phyloP scores from a whole-genome alignment of 345 rosid genomes.

The Cochlearia excelsa region DNA sequence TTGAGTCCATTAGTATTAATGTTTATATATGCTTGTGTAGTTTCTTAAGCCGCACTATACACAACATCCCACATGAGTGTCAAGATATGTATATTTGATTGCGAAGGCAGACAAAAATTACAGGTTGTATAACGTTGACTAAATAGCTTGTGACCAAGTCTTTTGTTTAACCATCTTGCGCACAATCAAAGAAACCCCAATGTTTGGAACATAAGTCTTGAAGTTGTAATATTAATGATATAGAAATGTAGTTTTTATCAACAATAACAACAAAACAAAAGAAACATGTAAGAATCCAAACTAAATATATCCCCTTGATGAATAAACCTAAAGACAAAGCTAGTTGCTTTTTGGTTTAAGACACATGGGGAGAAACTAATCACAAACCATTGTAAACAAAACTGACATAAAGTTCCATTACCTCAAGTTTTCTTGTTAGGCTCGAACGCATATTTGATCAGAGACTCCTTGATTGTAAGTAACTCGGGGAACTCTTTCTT shows the following conservation, averaged over 20 bases:
- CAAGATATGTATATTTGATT: no score
- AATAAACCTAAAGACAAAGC: constrained; percentile 22
- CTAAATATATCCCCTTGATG: constrained; percentile 14
- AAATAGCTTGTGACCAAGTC: no score
- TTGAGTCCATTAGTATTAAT: neutral
- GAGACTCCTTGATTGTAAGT: constrained; percentile 50
- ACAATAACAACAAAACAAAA: constrained; percentile 20
- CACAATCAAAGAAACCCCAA: no score
- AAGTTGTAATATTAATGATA: constrained; percentile 18
- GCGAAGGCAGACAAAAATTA: no score
- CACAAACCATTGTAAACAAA: constrained; percentile 20
- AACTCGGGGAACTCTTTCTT: constrained; percentile 50
- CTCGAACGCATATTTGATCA: constrained; percentile 42
- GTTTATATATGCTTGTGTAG: neutral
- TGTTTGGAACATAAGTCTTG: neutral
- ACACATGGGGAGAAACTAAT: constrained; percentile 21
- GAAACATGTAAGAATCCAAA: constrained; percentile 25
- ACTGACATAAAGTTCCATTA: constrained; percentile 17
- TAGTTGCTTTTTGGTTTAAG: constrained; percentile 19
- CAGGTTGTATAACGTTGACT: no score
- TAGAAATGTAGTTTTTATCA: constrained; percentile 11
- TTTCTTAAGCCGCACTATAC: constrained; percentile 16
- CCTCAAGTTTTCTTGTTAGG: constrained; percentile 45
- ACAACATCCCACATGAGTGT: no score
- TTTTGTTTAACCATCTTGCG: no score